Conservation (phyloP, 2,329 filamentous ascomycete species). For the Dothidotthia symphoricarpi region DNA sequence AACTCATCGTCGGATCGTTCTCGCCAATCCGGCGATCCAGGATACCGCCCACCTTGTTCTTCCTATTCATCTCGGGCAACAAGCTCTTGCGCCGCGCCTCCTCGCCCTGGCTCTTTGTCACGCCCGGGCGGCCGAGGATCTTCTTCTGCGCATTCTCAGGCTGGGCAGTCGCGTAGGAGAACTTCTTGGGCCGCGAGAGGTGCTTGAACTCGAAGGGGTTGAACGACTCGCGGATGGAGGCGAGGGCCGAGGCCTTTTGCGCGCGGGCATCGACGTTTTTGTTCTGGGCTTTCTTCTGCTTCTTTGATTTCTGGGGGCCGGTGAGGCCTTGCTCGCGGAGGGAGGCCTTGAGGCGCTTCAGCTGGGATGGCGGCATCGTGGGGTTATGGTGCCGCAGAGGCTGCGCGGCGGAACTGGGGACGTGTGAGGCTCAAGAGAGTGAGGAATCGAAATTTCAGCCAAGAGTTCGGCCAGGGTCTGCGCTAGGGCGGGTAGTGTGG, state of each 20-base stretch:
- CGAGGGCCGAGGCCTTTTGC: conserved; percentile 73
- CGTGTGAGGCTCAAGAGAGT: not conserved
- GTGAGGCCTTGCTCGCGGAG: conserved; percentile 85
- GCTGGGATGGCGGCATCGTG: conserved; percentile 87
- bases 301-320: conserved; percentile 91
- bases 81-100: conserved; percentile 81
- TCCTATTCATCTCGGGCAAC: conserved; percentile 82
- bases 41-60: conserved; percentile 89
- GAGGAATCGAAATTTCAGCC: conserved; percentile 19
- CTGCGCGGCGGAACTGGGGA: not conserved
- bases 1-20: conserved; percentile 88
- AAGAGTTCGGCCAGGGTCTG: conserved; percentile 19
- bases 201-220: conserved; percentile 96
- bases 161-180: conserved; percentile 72
- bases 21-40: conserved; percentile 93
- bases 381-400: not conserved
- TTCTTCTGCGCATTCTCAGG: conserved; percentile 52
- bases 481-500: conserved; percentile 5
- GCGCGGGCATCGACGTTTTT: conserved; percentile 71
- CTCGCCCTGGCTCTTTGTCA: conserved; percentile 82
- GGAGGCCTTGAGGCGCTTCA: conserved; percentile 92
- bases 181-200: conserved; percentile 74
- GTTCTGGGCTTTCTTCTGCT: conserved; percentile 74
- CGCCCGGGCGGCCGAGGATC: conserved; percentile 71
- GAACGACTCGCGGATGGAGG: conserved; percentile 89